A percentile compares a stretch with the other conserved stretches of the same genome.
Evolutionary conservation across 306 rosid species (phyloP).

Genomic region (Begonia fuchsioides): DNA sequence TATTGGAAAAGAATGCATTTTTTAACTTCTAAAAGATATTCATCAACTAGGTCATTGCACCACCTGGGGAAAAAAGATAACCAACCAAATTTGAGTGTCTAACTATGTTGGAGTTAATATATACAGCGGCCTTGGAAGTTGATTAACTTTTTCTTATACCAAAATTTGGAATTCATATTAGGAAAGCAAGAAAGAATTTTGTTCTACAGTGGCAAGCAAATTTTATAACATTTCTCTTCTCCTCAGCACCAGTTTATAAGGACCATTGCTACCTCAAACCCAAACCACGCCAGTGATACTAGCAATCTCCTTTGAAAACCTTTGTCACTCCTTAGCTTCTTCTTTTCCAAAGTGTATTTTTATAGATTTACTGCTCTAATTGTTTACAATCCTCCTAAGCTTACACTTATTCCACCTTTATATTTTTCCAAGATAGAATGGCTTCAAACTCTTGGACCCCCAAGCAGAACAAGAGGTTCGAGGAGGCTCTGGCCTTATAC

Average conservation of each 20-base stretch:
- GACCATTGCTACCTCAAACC: constrained; percentile 11
- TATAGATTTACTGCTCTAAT: neutral
- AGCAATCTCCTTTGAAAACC: too few relatives aligned
- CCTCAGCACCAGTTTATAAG: constrained; percentile 34
- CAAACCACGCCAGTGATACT: constrained; percentile 15
- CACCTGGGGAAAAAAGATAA: neutral
- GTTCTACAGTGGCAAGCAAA: too few relatives aligned
- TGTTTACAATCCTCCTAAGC: too few relatives aligned
- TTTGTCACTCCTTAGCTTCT: neutral
- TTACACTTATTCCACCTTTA: too few relatives aligned
- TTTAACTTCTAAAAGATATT: constrained; percentile 16
- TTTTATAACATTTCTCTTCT: too few relatives aligned
- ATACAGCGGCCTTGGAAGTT: too few relatives aligned
- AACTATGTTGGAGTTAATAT: too few relatives aligned
- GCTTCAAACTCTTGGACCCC: constrained; percentile 54
- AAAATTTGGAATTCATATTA: too few relatives aligned
- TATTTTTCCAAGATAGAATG: constrained; percentile 10
- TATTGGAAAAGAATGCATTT: constrained; percentile 32
- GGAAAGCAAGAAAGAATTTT: too few relatives aligned
- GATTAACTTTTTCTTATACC: too few relatives aligned
- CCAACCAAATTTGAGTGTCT: too few relatives aligned
- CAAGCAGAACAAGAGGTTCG: constrained; percentile 67
- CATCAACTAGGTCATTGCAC: constrained; percentile 35
- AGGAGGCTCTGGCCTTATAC: constrained; percentile 75
- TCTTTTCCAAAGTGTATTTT: neutral